phyloP scores from a whole-genome alignment of 441 rosid species.

The Viola pubescens region DNA sequence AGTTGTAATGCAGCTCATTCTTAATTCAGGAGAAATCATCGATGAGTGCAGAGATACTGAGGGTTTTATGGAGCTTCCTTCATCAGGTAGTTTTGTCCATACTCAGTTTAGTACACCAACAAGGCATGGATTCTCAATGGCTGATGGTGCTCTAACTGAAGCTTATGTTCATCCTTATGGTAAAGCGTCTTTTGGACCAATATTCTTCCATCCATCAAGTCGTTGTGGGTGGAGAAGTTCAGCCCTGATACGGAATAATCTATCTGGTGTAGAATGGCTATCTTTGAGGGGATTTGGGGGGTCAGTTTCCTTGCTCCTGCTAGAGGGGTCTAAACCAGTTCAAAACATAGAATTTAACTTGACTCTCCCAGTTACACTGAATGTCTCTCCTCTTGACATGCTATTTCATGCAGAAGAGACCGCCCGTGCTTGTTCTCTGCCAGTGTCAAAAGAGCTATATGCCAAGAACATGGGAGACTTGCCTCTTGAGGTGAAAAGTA shows the following conservation, averaged over 20 bases:
- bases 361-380: conserved; percentile 30
- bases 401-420: conserved; percentile 29
- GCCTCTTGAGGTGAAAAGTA: conserved; percentile 48
- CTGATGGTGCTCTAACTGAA: conserved; percentile 44
- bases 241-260: conserved; percentile 55
- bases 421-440: conserved; percentile 36
- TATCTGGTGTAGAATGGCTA: conserved; percentile 76
- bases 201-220: conserved; percentile 53
- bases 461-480: conserved; percentile 60
- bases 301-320: conserved; percentile 39
- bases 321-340: conserved; percentile 50
- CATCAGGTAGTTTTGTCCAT: conserved; percentile 21
- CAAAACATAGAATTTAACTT: conserved; percentile 46
- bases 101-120: conserved; percentile 19
- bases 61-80: conserved; percentile 26
- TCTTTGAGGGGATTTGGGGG: conserved; percentile 63
- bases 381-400: conserved; percentile 31
- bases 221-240: conserved; percentile 69
- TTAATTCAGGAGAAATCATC: conserved; percentile 53
- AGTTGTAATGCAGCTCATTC: conserved; percentile 67
- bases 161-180: conserved; percentile 51
- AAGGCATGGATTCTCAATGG: conserved; percentile 46
- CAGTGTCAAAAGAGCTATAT: conserved; percentile 51
- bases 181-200: conserved; percentile 53
- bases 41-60: conserved; percentile 40